phyloP scores from a whole-genome alignment of 345 rosid species.

The Euphorbia lathyris region DNA sequence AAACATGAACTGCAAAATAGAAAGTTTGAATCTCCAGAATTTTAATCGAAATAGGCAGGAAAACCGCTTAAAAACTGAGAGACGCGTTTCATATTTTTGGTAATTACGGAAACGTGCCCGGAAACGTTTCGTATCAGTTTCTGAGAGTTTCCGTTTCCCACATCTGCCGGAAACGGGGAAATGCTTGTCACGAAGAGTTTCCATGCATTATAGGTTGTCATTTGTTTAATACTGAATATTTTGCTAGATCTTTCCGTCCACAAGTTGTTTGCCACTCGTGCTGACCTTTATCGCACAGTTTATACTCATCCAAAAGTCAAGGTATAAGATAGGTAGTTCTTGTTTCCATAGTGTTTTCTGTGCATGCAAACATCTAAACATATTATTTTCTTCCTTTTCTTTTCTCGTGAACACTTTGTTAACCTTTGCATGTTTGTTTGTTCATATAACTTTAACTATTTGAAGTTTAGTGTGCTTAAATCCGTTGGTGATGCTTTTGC shows the following conservation, averaged over 20 bases:
- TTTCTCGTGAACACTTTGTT: not conserved
- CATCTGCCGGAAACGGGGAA: too few species aligned
- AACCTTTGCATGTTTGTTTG: slow-evolving; percentile 4
- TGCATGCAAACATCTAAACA: slow-evolving; percentile 2
- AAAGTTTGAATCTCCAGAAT: too few species aligned
- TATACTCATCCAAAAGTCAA: slow-evolving; percentile 93
- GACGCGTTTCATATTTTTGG: too few species aligned
- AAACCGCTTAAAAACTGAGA: too few species aligned
- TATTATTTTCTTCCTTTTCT: not conserved
- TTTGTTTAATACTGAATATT: slow-evolving; percentile 19
- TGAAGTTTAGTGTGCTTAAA: slow-evolving; percentile 9
- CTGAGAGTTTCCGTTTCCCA: too few species aligned
- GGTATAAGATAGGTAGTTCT: slow-evolving; percentile 39
- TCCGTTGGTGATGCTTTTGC: slow-evolving; percentile 21
- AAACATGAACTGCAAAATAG: too few species aligned
- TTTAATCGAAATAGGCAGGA: too few species aligned
- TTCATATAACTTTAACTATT: not conserved
- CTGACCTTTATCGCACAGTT: slow-evolving; percentile 91
- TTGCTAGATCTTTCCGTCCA: slow-evolving; percentile 70
- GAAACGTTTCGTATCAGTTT: too few species aligned
- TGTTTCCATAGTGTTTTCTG: slow-evolving; percentile 2
- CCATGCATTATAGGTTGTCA: too few species aligned
- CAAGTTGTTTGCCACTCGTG: slow-evolving; percentile 84
- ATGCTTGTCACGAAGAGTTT: too few species aligned
- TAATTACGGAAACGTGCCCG: too few species aligned